Conservation (phyloP, 495 filamentous ascomycete species). For the Xylaria curta region DNA sequence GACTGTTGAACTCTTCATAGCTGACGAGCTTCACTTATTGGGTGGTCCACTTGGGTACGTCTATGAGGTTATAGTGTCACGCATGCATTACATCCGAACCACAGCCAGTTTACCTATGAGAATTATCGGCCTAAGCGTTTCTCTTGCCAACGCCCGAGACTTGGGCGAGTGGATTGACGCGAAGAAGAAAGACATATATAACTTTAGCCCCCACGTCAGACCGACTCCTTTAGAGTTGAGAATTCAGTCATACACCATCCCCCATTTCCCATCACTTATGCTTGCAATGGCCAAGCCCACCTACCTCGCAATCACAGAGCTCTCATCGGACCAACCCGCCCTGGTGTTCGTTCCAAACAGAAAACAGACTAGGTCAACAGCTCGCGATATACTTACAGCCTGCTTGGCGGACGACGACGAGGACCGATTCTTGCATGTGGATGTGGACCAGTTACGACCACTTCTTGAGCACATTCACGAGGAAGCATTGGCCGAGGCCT, state of each 20-base stretch:
- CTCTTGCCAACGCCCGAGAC: conserved; percentile 89
- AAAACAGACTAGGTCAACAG: conserved; percentile 88
- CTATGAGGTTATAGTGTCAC: conserved; percentile 94
- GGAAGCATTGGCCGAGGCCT: conserved; percentile 81
- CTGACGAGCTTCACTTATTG: conserved; percentile 96
- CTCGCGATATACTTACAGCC: conserved; percentile 84
- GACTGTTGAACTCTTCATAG: conserved; percentile 88
- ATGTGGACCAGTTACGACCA: conserved; percentile 78
- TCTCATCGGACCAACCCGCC: conserved; percentile 86
- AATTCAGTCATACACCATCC: conserved; percentile 93
- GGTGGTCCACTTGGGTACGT: conserved; percentile 87
- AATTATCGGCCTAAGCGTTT: conserved; percentile 89
- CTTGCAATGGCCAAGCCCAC: conserved; percentile 95
- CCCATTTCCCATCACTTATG: conserved; percentile 98
- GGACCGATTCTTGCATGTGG: conserved; percentile 87
- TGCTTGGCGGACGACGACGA: conserved; percentile 90
- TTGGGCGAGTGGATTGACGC: conserved; percentile 99
- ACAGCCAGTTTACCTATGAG: conserved; percentile 86
- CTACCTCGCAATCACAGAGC: conserved; percentile 82
- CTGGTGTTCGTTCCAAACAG: conserved; percentile 90
- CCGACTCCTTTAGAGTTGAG: conserved; percentile 90
- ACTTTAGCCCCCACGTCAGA: conserved; percentile 92
- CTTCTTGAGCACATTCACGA: conserved; percentile 84
- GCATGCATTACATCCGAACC: conserved; percentile 94
- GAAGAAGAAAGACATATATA: conserved; percentile 97